phyloP scores from a whole-genome alignment of 2,329 filamentous ascomycete species.

The Zalaria obscura region DNA sequence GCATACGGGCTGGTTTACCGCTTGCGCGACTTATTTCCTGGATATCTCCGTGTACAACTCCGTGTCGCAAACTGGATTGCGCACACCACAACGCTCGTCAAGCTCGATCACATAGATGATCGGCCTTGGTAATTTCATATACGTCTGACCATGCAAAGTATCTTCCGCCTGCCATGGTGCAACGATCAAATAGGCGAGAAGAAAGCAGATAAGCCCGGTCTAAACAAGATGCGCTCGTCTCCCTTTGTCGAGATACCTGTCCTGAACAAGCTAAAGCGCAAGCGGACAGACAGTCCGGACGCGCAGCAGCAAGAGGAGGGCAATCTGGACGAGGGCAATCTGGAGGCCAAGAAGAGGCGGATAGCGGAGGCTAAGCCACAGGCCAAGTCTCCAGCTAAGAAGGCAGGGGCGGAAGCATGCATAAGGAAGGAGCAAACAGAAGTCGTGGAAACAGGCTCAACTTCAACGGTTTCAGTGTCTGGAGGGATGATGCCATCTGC shows the following conservation, averaged over 20 bases:
- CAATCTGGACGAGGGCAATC: conserved; percentile 1
- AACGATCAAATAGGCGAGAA: conserved; percentile 24
- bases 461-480: background rate
- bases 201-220: conserved; percentile 26
- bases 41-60: background rate
- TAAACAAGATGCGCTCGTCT: conserved; percentile 27
- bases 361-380: conserved; percentile 6
- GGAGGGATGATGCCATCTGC: background rate
- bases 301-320: conserved; percentile 11
- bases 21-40: background rate
- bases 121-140: background rate
- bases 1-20: background rate
- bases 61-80: background rate
- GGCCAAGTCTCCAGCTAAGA: background rate
- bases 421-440: background rate
- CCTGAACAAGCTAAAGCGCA: conserved; percentile 43
- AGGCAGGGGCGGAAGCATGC: background rate
- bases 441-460: background rate
- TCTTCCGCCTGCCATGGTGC: conserved; percentile 36
- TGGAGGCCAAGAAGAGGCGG: conserved; percentile 15
- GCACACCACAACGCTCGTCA: background rate
- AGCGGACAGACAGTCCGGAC: conserved; percentile 37
- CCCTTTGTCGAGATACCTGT: conserved; percentile 32
- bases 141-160: conserved; percentile 29
- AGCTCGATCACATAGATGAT: background rate